phyloP scores from a whole-genome alignment of 208 protist genomes.

The Herpetomonas tarakana region DNA sequence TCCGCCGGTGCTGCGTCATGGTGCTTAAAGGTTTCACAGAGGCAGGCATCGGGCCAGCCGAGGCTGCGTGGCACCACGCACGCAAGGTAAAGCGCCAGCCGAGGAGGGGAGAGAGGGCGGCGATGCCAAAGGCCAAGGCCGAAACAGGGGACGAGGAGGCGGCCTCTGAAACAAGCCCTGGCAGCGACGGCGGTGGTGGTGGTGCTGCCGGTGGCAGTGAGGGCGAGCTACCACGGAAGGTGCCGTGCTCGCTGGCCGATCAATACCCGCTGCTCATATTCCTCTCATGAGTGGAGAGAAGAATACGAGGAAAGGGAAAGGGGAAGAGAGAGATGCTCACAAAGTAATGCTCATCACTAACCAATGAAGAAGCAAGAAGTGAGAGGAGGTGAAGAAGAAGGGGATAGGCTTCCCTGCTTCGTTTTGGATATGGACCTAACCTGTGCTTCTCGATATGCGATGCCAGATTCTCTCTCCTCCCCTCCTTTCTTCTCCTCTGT shows the following conservation, averaged over 20 bases:
- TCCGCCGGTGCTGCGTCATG: constrained; percentile 42
- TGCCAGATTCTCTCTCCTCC: no score
- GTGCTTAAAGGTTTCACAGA: constrained; percentile 48
- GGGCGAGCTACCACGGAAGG: constrained; percentile 2
- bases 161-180: no score
- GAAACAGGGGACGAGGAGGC: neutral
- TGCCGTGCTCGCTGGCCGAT: constrained; percentile 61
- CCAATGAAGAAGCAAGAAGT: no score
- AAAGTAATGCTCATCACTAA: no score
- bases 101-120: neutral
- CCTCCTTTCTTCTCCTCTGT: no score
- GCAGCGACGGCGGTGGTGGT: no score
- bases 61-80: constrained; percentile 48
- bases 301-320: neutral
- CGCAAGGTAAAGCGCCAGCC: constrained; percentile 8
- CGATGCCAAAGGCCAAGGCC: neutral
- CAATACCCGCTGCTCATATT: constrained; percentile 73
- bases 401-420: no score
- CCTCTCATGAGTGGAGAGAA: constrained; percentile 23
- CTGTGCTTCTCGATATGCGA: no score
- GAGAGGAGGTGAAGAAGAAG: no score
- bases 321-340: no score
- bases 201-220: no score
- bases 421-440: no score
- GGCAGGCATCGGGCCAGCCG: constrained; percentile 26